Evolutionary conservation across 2,329 filamentous ascomycete species (phyloP), one percentile per base, ranked within the genome.

Genomic region (Beauveria asiatica): DNA sequence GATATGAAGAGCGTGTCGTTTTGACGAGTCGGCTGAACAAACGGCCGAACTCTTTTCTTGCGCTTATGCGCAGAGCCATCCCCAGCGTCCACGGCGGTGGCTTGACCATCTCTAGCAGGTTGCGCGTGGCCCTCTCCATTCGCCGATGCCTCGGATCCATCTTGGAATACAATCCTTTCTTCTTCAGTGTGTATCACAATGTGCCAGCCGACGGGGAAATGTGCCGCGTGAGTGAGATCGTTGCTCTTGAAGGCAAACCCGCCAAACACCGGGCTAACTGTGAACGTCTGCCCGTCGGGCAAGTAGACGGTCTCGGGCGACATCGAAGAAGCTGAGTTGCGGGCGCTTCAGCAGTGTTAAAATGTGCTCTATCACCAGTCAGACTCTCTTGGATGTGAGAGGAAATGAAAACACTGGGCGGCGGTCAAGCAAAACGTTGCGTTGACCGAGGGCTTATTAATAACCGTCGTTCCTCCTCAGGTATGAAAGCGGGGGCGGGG

Each of bases 1-100:
- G 92, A 96, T 67, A 97, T 93, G 76, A 92, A 97, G 61, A 97
- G 80, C 67, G 84, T 86, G 73, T 97, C 93, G 70, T 86, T 83
- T 37, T 85, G 82, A 37, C 95, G 77, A 0, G 90, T 96, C 0
- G 93, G 92, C 50, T 76, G 77, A 55, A 78, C 84, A 76, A 87
- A 97, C 21, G 73, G 64, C 30, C 66, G 66, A 16, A 69, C 61
- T 25, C 69, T 66, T 23, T 63, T 62, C 64, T 66, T 70, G 54
- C 48, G 59, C 17, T 60, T 60, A 5, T 51, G 58, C 42, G 51
- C 42, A 3, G 49, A 27, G 33, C 21, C 49, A 10, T 27, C 58
- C 3, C 55, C 50, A 7, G 27, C 30, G 30, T 51, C 50, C 42
- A 48, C 41, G 27, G 50, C 64, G 50, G 53, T 41, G 42, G 49